Conservation (phyloP, 257 asterid species). For the Scutellaria barbata region DNA sequence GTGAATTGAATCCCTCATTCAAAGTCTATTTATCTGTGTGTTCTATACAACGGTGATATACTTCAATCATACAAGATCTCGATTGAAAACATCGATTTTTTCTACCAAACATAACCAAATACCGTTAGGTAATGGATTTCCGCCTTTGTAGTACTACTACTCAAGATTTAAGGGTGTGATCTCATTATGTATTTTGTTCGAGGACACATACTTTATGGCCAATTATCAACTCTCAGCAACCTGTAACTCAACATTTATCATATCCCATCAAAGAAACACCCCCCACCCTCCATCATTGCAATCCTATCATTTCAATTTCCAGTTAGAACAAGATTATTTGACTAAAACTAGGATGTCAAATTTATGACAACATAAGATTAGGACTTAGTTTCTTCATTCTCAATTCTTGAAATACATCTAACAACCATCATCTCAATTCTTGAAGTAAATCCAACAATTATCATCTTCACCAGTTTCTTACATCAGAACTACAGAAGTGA, state of each 20-base stretch:
- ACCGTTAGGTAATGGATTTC: not conserved
- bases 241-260: not conserved
- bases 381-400: slow-evolving; percentile 24
- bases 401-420: slow-evolving; percentile 15
- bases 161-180: slow-evolving; percentile 11
- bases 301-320: not conserved
- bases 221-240: not conserved
- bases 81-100: not conserved
- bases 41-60: not conserved
- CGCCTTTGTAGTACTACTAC: not conserved
- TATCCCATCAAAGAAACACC: not conserved
- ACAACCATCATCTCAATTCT: not conserved
- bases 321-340: slow-evolving; percentile 7
- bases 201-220: not conserved
- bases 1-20: not conserved
- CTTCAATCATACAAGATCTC: not conserved
- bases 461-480: no score
- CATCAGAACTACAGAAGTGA: no score
- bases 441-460: no score
- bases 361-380: not conserved
- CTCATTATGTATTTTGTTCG: not conserved
- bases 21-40: not conserved
- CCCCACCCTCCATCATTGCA: not conserved
- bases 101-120: not conserved
- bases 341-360: no score